Conservation (phyloP, 345 rosid genomes). For the Brassica cretica region DNA sequence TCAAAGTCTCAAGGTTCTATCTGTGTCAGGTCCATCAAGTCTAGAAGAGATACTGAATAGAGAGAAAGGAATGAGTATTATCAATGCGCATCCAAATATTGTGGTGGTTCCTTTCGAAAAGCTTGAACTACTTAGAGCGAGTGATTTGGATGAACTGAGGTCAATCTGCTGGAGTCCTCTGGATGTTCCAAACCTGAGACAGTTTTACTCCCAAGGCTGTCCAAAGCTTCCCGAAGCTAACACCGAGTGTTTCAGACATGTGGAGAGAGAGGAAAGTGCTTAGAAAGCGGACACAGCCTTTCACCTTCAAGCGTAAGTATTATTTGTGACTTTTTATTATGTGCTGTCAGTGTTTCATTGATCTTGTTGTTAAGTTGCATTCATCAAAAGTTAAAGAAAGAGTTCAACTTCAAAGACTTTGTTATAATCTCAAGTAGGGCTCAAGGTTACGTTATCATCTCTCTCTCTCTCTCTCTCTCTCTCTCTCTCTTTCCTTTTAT, state of each 20-base stretch:
- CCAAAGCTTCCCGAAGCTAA: background rate
- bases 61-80: background rate
- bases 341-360: background rate
- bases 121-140: background rate
- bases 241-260: background rate
- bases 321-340: background rate
- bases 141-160: background rate
- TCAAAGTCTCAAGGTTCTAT: background rate
- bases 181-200: background rate
- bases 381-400: background rate
- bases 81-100: background rate
- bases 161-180: background rate
- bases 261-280: no score
- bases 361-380: background rate
- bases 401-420: background rate
- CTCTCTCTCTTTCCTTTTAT: background rate
- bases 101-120: background rate
- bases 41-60: conserved; percentile 6
- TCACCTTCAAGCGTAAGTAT: background rate
- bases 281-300: background rate
- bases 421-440: background rate
- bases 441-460: background rate
- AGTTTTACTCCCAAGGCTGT: background rate
- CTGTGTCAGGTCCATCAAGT: background rate
- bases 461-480: background rate